These are phyloP conservation scores for Rhodofomes roseus DNA, from an alignment of 1,284 basidiomycete genomes.

Conservation along the genomic window DNA sequence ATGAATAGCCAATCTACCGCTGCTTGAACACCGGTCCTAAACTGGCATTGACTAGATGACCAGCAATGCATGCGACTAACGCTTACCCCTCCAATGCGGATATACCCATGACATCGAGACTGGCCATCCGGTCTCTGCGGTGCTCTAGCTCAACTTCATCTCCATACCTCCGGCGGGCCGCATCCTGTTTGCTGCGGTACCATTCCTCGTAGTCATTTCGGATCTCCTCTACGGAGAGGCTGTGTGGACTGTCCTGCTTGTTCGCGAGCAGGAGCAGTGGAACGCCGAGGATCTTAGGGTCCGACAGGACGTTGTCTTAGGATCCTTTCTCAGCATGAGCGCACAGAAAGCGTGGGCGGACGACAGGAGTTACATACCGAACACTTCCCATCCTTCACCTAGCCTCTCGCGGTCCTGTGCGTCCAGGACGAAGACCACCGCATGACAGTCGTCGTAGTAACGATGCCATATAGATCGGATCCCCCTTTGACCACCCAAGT, in stretches of 20 bases:
- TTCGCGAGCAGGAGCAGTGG: slow-evolving; percentile 88
- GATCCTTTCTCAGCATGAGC: slow-evolving; percentile 26
- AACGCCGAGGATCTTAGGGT: slow-evolving; percentile 83
- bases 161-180: slow-evolving; percentile 50
- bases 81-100: slow-evolving; percentile 87
- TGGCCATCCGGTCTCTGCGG: slow-evolving; percentile 68
- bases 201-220: slow-evolving; percentile 88
- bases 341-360: not conserved
- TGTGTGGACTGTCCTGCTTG: slow-evolving; percentile 82
- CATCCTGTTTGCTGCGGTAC: slow-evolving; percentile 73
- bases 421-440: slow-evolving; percentile 89
- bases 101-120: slow-evolving; percentile 87
- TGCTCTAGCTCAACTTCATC: slow-evolving; percentile 48
- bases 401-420: slow-evolving; percentile 83
- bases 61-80: not conserved
- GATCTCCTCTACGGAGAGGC: slow-evolving; percentile 85
- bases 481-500: slow-evolving; percentile 88
- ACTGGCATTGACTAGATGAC: not conserved
- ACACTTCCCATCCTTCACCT: slow-evolving; percentile 91
- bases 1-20: slow-evolving; percentile 94
- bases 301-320: slow-evolving; percentile 78
- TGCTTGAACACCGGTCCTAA: slow-evolving; percentile 87
- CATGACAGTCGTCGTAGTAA: slow-evolving; percentile 94
- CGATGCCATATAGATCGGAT: slow-evolving; percentile 90
- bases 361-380: slow-evolving; percentile 55